Base-by-base conservation (phyloP, 148 eudicot species). In the Simmondsia chinensis region DNA sequence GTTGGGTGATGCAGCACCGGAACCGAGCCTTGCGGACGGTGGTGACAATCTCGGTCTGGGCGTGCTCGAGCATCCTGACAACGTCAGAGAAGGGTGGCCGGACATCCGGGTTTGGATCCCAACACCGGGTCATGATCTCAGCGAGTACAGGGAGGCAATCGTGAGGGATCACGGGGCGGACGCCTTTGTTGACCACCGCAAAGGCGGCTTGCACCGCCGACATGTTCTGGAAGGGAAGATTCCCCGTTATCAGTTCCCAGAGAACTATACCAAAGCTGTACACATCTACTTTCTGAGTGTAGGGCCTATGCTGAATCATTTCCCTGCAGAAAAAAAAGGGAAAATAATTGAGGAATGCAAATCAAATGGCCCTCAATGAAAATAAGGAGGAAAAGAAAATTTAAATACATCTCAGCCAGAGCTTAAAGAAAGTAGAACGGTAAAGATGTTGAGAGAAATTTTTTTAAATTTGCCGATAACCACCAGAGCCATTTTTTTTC, bases 51-150 rank as follows among this genome's bases (percentile, higher is more conserved):
- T 37, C 56, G 5, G 13, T 52, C 56, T 52, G 45, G 14, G 56
- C 46, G n/a, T 52, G 59, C 70, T 87, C 82, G 21, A 79, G 58
- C 9, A 79, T 76, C 55, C 68, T 61, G 23, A 87, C 94, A 42
- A 82, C 31, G 68, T 76, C 77, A 68, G 72, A 70, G 50, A 87
- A 87, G 50, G 79, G 80, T 0, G 85, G 96, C 63, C 94, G 69
- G 46, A 72, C 76, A 29, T 82, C 80, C 2, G 93, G 80, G 25
- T 69, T 51, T 43, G 50, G 24, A 7, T 63, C 61, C 79, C 96
- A 87, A 37, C 88, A 82, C 32, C 64, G 73, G 20, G 79, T 72
- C 5, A 87, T 79, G 28, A 87, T 48, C 24, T 68, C 74, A 42
- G 32, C 64, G 76, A 87, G 65, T 0, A 74, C 63, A 39, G 48